Percentiles rank a stretch among this genome's conserved stretches.
Conservation (phyloP, 192 early-diverging fungal species). For the Obelidium mucronatum region DNA sequence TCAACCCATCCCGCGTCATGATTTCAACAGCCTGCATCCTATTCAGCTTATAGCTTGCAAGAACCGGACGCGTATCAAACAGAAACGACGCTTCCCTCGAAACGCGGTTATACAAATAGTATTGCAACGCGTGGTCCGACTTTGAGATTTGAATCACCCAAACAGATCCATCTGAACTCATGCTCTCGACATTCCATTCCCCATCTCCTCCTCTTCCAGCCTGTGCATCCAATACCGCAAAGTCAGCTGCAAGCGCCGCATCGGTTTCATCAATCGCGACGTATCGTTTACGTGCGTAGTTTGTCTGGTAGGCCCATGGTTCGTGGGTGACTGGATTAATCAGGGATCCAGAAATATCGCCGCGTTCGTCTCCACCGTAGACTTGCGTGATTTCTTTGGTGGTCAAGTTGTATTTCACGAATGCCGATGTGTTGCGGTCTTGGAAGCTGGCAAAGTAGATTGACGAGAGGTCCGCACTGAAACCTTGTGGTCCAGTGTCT, state of each 20-base stretch:
- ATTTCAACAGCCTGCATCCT: slow-evolving; percentile 43
- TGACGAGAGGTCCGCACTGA: slow-evolving; percentile 2
- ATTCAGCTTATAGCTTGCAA: slow-evolving; percentile 30
- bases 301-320: slow-evolving; percentile 3
- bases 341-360: slow-evolving; percentile 1
- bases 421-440: slow-evolving; percentile 16
- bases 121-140: background rate
- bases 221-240: background rate
- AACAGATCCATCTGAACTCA: background rate
- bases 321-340: slow-evolving; percentile 20
- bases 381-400: background rate
- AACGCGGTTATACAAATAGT: background rate
- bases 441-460: slow-evolving; percentile 4
- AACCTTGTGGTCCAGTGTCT: background rate
- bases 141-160: background rate
- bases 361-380: background rate
- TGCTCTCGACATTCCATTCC: slow-evolving; percentile 7
- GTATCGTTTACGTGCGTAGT: slow-evolving; percentile 4
- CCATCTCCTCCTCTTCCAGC: slow-evolving; percentile 11
- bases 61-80: slow-evolving; percentile 1
- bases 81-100: background rate
- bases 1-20: slow-evolving; percentile 41
- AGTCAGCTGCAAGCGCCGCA: background rate
- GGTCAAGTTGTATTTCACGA: slow-evolving; percentile 1
- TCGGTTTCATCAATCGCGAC: background rate